A percentile compares a stretch with the other conserved stretches of the same genome.
These are phyloP conservation scores for Salix caprea DNA, from an alignment of 345 rosid genomes.

Conservation along the genomic window DNA sequence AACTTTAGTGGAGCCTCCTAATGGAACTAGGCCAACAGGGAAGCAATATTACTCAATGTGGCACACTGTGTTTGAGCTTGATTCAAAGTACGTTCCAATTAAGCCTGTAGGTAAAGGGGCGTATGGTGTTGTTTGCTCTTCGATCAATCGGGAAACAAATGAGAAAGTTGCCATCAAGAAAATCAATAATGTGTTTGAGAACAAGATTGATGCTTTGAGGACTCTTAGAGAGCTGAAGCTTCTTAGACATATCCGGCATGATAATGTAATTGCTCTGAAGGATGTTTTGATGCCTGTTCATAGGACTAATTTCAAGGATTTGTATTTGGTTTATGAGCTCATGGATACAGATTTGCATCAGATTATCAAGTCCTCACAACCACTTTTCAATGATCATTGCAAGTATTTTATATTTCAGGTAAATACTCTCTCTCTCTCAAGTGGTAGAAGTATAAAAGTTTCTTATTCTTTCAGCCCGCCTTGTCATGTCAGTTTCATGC, in stretches of 20 bases:
- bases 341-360: constrained; percentile 86
- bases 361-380: constrained; percentile 72
- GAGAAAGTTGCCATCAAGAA: constrained; percentile 78
- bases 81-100: constrained; percentile 70
- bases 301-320: constrained; percentile 67
- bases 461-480: not conserved
- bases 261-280: constrained; percentile 74
- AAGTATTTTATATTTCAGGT: constrained; percentile 84
- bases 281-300: constrained; percentile 76
- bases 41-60: constrained; percentile 79
- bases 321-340: constrained; percentile 78
- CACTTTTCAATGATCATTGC: constrained; percentile 65
- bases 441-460: not conserved
- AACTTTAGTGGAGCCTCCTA: constrained; percentile 70
- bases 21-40: constrained; percentile 43
- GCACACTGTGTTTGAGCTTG: constrained; percentile 75
- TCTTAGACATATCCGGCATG: constrained; percentile 65
- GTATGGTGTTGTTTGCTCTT: constrained; percentile 80
- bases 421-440: not conserved
- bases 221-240: constrained; percentile 79
- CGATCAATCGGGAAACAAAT: constrained; percentile 65
- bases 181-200: constrained; percentile 69
- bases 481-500: not conserved
- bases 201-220: constrained; percentile 60
- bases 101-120: constrained; percentile 82